phyloP scores from a whole-genome alignment of 352 stramenopile species.

The Pythium rishiriense region DNA sequence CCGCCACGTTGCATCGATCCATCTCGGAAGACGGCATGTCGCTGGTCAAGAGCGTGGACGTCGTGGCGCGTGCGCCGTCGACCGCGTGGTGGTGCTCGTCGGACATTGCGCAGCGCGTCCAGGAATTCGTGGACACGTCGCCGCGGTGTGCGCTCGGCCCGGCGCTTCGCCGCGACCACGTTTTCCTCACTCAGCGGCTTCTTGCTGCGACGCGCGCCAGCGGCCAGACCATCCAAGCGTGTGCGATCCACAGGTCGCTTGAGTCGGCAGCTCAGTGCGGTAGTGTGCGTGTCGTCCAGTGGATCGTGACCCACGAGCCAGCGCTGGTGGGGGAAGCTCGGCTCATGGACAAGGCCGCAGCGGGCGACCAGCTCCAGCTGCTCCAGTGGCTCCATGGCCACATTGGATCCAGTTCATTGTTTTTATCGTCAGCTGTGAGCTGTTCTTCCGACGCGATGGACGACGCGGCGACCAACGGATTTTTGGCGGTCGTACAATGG shows the following conservation, averaged over 20 bases:
- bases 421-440: background rate
- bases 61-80: conserved; percentile 10
- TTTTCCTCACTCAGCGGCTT: conserved; percentile 1
- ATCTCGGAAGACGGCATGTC: conserved; percentile 1
- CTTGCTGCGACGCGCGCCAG: background rate
- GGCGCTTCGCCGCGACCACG: background rate
- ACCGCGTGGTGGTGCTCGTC: conserved; percentile 7
- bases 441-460: background rate
- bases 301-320: background rate
- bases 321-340: background rate
- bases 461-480: background rate
- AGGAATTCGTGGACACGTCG: background rate
- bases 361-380: background rate
- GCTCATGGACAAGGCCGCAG: conserved; percentile 9
- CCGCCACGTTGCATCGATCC: no score
- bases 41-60: background rate
- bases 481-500: background rate
- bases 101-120: background rate
- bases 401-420: background rate
- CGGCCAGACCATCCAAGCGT: background rate
- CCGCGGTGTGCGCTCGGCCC: background rate
- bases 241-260: background rate
- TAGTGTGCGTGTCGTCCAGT: background rate
- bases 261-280: background rate
- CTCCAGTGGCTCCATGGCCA: conserved; percentile 8